phyloP scores from a whole-genome alignment of 345 rosid species.

The Rhizophora apiculata region DNA sequence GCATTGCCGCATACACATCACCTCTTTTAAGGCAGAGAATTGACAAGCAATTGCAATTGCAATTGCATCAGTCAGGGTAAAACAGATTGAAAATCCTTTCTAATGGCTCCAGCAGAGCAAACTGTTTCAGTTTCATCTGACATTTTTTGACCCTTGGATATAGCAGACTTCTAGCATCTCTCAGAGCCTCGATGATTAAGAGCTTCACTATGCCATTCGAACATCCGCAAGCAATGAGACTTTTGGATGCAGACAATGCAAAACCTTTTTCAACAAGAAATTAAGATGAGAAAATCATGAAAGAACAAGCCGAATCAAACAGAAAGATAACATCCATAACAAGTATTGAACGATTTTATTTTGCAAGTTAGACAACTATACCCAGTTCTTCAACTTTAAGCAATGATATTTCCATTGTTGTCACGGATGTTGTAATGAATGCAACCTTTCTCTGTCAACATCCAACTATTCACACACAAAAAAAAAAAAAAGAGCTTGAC shows the following conservation, averaged over 20 bases:
- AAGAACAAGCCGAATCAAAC: background rate
- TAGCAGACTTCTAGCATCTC: slow-evolving; percentile 45
- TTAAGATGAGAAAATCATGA: slow-evolving; percentile 9
- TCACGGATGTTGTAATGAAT: background rate
- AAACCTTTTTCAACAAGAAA: slow-evolving; percentile 77
- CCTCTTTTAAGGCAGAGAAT: slow-evolving; percentile 43
- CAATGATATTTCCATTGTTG: background rate
- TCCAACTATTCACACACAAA: background rate
- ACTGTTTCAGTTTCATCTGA: slow-evolving; percentile 23
- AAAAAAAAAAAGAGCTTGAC: background rate
- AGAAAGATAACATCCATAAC: background rate
- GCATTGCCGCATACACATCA: slow-evolving; percentile 53
- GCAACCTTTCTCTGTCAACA: background rate
- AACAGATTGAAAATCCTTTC: slow-evolving; percentile 25
- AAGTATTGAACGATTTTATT: slow-evolving; percentile 1
- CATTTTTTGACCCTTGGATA: slow-evolving; percentile 46
- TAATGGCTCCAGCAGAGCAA: slow-evolving; percentile 4
- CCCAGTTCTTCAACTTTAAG: background rate
- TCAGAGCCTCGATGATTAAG: slow-evolving; percentile 30
- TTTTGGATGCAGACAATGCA: slow-evolving; percentile 58
- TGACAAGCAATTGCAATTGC: slow-evolving; percentile 86
- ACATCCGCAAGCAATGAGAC: slow-evolving; percentile 79
- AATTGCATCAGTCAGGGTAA: slow-evolving; percentile 39
- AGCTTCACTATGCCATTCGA: slow-evolving; percentile 39
- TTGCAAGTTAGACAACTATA: slow-evolving; percentile 1